Evolutionary conservation across 306 rosid genomes (phyloP), one percentile per base, ranked within the genome.

Genomic region (apple (Malus domestica)): DNA sequence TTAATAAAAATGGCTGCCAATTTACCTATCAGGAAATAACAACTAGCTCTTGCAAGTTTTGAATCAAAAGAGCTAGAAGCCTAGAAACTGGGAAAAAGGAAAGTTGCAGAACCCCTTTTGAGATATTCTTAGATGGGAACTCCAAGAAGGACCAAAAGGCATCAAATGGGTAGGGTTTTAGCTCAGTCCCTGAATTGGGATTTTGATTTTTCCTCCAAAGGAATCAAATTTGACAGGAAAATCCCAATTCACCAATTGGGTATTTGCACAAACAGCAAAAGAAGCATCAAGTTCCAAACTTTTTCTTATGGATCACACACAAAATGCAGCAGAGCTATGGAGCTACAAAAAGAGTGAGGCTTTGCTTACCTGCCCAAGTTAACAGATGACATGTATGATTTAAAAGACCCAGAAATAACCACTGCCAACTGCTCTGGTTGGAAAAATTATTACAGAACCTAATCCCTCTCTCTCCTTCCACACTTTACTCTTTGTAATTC

Each of bases 381-480:
- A 70, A 78, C 88, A 84, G 76, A 86, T 86, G 92, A 85, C 88
- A 84, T 87, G 83, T 82, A 87, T 89, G 93, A 89, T 84, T 89
- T 86, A 87, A 90, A 89, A 86, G 88, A 88, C 90, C 73, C 8
- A 51, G 79, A 70, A 81, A 85, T 87, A 88, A 88, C 95, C n/a
- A 90, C 88, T 84, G 91, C 93, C 96, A 92, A 89, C 98, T 90
- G 92, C 97, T 87, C 92, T 81, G 86, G 88, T 80, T 88, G 87
- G 77, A 76, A 77, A 81, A 87, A 89, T 92, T 85, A 89, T 91
- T 94, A 89, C 90, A 68, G 54, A 80, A 87, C 81, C 91, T 84
- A 70, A 91, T 84, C 88, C 76, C 86, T 76, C 45, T 85, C 71
- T 15, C 8, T 51, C 84, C 61, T 77, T 55, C 77, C 75, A 61